phyloP scores from a whole-genome alignment of 352 stramenopile species.

The Phytophthora capsici region DNA sequence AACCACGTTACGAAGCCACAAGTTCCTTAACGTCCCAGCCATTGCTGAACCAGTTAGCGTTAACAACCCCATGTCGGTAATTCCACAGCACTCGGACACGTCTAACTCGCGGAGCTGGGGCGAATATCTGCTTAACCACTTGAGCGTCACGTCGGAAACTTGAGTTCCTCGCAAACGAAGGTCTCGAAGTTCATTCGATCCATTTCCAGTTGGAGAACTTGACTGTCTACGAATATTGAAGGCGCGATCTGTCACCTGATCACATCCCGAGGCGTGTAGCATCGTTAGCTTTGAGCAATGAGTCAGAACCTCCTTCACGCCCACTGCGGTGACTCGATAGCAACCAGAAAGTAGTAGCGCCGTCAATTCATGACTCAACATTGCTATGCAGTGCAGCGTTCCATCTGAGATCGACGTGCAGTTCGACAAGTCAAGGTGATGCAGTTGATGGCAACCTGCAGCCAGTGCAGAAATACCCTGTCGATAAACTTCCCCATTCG shows the following conservation, averaged over 20 bases:
- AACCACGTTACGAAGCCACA: conserved; percentile 72
- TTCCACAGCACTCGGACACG: conserved; percentile 64
- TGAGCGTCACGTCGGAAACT: conserved; percentile 53
- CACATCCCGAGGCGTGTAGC: conserved; percentile 36
- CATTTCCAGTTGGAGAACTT: conserved; percentile 1
- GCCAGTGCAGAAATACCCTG: conserved; percentile 51
- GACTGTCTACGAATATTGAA: conserved; percentile 21
- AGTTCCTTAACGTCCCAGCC: conserved; percentile 49
- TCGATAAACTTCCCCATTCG: conserved; percentile 2
- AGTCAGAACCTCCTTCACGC: conserved; percentile 30
- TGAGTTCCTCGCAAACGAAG: conserved; percentile 48
- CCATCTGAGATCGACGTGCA: conserved; percentile 55
- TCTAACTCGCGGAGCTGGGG: conserved; percentile 81
- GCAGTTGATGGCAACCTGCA: conserved; percentile 39
- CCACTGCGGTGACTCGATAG: conserved; percentile 30
- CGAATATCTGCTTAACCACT: conserved; percentile 51
- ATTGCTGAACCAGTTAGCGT: conserved; percentile 52
- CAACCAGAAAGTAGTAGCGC: conserved; percentile 37
- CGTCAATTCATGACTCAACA: conserved; percentile 24
- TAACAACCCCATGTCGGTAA: conserved; percentile 87
- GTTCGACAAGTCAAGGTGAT: conserved; percentile 59
- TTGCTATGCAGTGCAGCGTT: conserved; percentile 28
- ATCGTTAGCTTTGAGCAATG: conserved; percentile 35
- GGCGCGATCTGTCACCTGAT: conserved; percentile 51
- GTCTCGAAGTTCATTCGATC: conserved; percentile 32